phyloP scores from a whole-genome alignment of 1,139 yeast species.

The Scheffersomyces lignicola region DNA sequence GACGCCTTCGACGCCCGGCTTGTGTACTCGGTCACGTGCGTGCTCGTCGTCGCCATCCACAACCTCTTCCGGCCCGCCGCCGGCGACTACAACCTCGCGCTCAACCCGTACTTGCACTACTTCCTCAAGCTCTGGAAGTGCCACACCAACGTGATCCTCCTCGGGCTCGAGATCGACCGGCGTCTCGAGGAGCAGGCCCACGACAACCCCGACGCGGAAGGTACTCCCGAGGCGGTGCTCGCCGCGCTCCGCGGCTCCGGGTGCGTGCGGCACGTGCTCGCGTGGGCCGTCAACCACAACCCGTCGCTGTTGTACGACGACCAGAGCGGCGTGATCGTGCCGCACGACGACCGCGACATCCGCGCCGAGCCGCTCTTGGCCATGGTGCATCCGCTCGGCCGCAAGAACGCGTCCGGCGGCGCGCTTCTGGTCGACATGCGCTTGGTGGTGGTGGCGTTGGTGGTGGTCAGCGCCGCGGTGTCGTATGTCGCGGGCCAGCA shows the following conservation, averaged over 20 bases:
- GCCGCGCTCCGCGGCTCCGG: constrained; percentile 62
- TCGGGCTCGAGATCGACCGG: constrained; percentile 66
- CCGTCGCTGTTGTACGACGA: constrained; percentile 30
- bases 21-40: constrained; percentile 53
- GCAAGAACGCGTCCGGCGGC: constrained; percentile 57
- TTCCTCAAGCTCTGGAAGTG: constrained; percentile 64
- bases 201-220: constrained; percentile 21
- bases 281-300: constrained; percentile 55
- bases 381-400: constrained; percentile 61
- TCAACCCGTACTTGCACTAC: constrained; percentile 61
- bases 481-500: constrained; percentile 18
- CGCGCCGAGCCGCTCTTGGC: constrained; percentile 53
- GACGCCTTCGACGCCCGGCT: constrained; percentile 38
- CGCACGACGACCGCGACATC: constrained; percentile 48
- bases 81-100: constrained; percentile 37
- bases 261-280: constrained; percentile 60
- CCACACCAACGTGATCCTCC: constrained; percentile 54
- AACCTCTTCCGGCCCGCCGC: constrained; percentile 43
- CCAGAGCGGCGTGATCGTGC: constrained; percentile 12
- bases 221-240: constrained; percentile 52
- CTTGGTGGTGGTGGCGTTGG: constrained; percentile 28
- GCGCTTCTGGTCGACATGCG: constrained; percentile 58
- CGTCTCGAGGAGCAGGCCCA: constrained; percentile 47
- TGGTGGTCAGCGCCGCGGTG: constrained; percentile 27
- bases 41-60: constrained; percentile 50